Conservation (phyloP, 2,329 filamentous ascomycete species). For the Phialophora verrucosa region DNA sequence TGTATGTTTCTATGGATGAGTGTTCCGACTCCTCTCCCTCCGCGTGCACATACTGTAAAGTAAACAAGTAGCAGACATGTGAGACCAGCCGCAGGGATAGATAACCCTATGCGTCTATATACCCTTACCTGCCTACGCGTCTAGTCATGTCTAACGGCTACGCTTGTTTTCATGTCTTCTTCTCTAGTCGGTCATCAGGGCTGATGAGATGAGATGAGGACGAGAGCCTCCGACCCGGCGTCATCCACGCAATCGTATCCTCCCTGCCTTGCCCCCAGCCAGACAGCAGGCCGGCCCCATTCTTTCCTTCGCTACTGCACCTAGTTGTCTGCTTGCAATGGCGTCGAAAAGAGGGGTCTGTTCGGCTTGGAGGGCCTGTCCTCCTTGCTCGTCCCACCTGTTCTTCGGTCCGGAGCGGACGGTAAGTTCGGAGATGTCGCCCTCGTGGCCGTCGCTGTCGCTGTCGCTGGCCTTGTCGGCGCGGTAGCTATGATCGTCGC, state of each 20-base stretch:
- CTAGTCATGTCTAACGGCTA: background rate
- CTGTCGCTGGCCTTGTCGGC: background rate
- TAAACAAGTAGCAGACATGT: background rate
- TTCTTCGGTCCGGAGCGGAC: background rate
- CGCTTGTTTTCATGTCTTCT: background rate
- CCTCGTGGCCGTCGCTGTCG: background rate
- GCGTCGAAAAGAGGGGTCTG: background rate
- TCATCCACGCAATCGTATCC: no score
- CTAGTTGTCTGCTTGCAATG: background rate
- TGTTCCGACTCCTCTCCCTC: background rate
- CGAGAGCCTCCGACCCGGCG: no score
- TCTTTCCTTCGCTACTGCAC: background rate
- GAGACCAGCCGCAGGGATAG: no score
- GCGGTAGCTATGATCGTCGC: conserved; percentile 3
- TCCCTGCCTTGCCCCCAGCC: no score
- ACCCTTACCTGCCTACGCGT: background rate
- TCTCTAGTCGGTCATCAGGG: background rate
- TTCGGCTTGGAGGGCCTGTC: background rate
- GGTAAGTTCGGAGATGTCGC: background rate
- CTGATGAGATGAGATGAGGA: no score
- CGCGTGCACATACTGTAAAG: background rate
- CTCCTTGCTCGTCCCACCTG: background rate
- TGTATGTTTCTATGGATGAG: no score
- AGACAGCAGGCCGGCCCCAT: no score
- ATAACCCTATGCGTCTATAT: background rate